A percentile compares a stretch with the other conserved stretches of the same genome.
phyloP scores from a whole-genome alignment of 139 green algal genomes.

The Dunaliella sp. region DNA sequence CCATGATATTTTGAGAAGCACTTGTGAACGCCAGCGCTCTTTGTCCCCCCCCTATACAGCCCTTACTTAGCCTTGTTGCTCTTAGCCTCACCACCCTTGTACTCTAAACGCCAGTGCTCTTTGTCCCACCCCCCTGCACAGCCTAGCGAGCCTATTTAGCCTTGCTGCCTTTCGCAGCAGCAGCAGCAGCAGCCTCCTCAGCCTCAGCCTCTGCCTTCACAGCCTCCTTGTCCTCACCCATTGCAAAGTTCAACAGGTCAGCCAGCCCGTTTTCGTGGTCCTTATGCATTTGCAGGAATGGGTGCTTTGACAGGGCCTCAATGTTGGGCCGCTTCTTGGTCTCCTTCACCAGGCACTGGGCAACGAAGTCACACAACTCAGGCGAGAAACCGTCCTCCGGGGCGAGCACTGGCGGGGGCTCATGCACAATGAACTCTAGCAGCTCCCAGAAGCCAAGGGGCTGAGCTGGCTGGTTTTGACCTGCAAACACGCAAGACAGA shows the following conservation, averaged over 20 bases:
- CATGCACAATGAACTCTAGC: conserved; percentile 58
- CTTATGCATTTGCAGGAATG: conserved; percentile 40
- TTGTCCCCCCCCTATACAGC: too few relatives aligned
- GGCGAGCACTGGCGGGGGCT: conserved; percentile 10
- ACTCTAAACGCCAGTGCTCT: too few relatives aligned
- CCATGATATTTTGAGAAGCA: too few relatives aligned
- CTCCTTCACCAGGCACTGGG: conserved; percentile 40
- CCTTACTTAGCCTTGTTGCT: too few relatives aligned
- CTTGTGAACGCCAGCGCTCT: too few relatives aligned
- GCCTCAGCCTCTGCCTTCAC: neutral
- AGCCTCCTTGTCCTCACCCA: conserved; percentile 4
- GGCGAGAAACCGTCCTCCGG: conserved; percentile 53
- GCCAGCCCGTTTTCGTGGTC: conserved; percentile 6
- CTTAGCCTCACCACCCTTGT: too few relatives aligned
- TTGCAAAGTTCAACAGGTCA: conserved; percentile 20
- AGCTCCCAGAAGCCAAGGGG: conserved; percentile 63
- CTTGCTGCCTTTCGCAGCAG: too few relatives aligned
- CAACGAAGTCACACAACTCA: conserved; percentile 83
- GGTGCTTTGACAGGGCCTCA: conserved; percentile 30
- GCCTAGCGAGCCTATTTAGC: too few relatives aligned
- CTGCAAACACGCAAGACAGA: neutral
- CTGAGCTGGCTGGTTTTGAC: conserved; percentile 20
- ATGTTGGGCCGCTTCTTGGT: conserved; percentile 26
- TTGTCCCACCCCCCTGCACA: too few relatives aligned
- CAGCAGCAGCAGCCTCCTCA: neutral